Conservation (phyloP, 176 grass and related monocot genomes). For the Aegilops umbellulata region DNA sequence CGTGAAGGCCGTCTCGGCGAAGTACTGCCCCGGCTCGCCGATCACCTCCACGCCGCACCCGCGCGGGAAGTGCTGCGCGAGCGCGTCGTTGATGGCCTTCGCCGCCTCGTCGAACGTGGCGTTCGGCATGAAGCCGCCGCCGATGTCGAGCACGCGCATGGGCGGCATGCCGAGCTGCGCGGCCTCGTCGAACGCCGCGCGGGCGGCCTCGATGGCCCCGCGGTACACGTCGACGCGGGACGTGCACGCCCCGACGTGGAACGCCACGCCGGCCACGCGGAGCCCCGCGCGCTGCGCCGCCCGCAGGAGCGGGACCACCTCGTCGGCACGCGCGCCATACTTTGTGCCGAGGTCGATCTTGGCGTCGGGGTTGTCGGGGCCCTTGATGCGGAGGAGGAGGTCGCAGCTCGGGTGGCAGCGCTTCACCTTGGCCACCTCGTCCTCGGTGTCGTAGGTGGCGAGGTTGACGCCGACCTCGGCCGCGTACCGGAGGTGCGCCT, state of each 20-base stretch:
- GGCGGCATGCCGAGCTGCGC: not conserved
- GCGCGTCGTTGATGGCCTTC: not conserved
- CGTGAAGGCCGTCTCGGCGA: not conserved
- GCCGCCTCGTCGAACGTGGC: not conserved
- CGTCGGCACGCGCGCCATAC: not conserved
- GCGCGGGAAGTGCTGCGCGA: not conserved
- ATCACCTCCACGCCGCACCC: not conserved
- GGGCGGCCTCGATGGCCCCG: not conserved
- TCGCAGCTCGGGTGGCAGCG: not conserved
- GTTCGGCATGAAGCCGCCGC: not conserved
- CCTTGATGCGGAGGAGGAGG: not conserved
- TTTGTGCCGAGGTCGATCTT: not conserved
- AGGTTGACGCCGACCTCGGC: not conserved
- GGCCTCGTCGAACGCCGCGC: not conserved
- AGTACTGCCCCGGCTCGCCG: not conserved
- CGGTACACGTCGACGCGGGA: not conserved
- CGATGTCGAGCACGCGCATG: conserved; percentile 8
- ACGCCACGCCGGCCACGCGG: not conserved
- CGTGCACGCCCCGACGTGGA: not conserved
- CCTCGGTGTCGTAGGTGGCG: not conserved
- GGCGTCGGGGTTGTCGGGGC: not conserved
- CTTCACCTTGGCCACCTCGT: conserved; percentile 1
- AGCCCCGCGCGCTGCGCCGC: not conserved
- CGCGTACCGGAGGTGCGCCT: conserved; percentile 1
- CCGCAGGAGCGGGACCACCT: not conserved